phyloP scores from a whole-genome alignment of 768 basidiomycete species.

The Russula sp. region DNA sequence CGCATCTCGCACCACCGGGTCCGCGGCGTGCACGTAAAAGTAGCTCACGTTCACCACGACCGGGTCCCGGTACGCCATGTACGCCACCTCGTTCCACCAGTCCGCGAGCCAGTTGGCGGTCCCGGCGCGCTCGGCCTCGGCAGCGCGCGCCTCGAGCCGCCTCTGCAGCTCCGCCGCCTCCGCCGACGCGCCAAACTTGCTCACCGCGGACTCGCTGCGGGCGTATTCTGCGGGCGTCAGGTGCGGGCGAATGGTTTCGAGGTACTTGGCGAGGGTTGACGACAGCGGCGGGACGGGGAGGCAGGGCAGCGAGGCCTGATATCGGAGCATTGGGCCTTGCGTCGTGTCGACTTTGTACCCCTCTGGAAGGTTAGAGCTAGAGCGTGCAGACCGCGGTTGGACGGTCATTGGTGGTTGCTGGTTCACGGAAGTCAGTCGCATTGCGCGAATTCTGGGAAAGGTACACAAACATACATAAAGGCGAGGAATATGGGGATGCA shows the following conservation, averaged over 20 bases:
- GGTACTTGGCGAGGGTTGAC: conserved; percentile 83
- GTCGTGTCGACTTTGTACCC: conserved; percentile 50
- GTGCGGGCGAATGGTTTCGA: conserved; percentile 76
- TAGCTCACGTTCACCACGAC: conserved; percentile 93
- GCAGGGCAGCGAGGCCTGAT: conserved; percentile 62
- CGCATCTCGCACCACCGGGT: conserved; percentile 47
- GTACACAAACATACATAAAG: conserved; percentile 5
- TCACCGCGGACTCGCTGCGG: conserved; percentile 52
- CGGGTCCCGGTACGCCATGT: conserved; percentile 83
- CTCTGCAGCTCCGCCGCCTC: conserved; percentile 68
- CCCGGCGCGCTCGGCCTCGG: no score
- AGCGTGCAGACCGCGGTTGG: background rate
- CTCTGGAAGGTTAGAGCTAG: conserved; percentile 30
- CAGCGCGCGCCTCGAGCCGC: conserved; percentile 71
- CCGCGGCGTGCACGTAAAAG: conserved; percentile 84
- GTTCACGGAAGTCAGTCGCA: background rate
- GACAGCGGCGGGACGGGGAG: conserved; percentile 82
- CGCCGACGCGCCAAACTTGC: conserved; percentile 63
- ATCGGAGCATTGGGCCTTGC: conserved; percentile 66
- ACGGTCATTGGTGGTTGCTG: conserved; percentile 1
- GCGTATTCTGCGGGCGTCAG: conserved; percentile 58
- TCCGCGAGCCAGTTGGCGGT: conserved; percentile 84
- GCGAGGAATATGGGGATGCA: background rate
- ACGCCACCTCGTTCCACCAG: conserved; percentile 97
- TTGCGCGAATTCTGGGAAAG: background rate